Percentiles rank a stretch among this genome's conserved stretches.
phyloP scores from a whole-genome alignment of 257 asterid species.

The Solanum bulbocastanum region DNA sequence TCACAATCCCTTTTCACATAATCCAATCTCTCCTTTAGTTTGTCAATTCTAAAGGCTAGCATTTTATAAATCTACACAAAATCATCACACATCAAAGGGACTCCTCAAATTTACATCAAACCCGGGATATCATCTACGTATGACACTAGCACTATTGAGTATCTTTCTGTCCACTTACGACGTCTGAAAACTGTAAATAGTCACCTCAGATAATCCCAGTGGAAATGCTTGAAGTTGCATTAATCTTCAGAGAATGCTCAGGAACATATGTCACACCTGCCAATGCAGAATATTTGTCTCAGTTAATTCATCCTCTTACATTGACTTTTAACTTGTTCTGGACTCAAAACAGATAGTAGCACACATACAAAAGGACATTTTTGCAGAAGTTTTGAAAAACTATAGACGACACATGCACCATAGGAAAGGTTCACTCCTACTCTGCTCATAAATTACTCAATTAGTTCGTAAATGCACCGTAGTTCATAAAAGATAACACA shows the following conservation, averaged over 20 bases:
- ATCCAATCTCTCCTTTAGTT: neutral
- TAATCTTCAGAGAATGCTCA: slow-evolving; percentile 82
- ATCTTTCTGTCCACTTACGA: neutral
- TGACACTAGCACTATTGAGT: neutral
- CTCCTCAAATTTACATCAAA: neutral
- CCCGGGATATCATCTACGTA: neutral
- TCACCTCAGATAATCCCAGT: slow-evolving; percentile 45
- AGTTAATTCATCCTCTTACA: neutral
- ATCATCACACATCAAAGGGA: neutral
- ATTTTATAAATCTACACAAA: neutral
- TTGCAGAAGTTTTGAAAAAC: neutral
- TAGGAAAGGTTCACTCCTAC: neutral
- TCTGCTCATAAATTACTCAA: neutral
- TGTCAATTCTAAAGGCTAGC: neutral
- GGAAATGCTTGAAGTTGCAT: slow-evolving; percentile 86
- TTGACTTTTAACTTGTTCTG: neutral
- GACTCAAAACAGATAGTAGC: neutral
- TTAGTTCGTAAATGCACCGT: neutral
- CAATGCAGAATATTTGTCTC: slow-evolving; percentile 1
- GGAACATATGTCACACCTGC: slow-evolving; percentile 77
- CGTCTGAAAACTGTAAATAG: neutral
- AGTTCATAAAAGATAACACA: neutral
- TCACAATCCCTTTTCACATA: neutral
- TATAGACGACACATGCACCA: neutral
- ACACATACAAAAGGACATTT: neutral